These are phyloP conservation scores for Cordyceps militaris DNA, from an alignment of 2,329 filamentous ascomycete species.

Conservation along the genomic window DNA sequence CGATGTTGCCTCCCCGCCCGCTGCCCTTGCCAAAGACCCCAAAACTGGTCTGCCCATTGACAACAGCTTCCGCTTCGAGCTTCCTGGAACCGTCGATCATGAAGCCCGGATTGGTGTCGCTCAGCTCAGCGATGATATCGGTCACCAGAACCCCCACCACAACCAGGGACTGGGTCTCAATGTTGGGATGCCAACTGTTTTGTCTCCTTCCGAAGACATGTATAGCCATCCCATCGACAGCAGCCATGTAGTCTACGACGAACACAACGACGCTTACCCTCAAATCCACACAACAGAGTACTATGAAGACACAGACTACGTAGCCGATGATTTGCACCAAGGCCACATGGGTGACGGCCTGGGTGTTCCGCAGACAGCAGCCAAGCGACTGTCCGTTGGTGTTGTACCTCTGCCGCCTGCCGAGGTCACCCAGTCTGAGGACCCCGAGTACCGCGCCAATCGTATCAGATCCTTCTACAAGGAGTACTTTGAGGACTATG, in stretches of 20 bases:
- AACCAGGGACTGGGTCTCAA: constrained; percentile 29
- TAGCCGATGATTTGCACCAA: constrained; percentile 15
- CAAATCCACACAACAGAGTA: constrained; percentile 27
- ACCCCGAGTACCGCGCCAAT: constrained; percentile 90
- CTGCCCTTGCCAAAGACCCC: constrained; percentile 24
- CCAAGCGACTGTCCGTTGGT: constrained; percentile 57
- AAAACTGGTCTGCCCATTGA: constrained; percentile 18
- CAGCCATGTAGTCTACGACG: constrained; percentile 14
- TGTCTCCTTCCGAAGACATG: constrained; percentile 17
- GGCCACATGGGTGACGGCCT: constrained; percentile 31
- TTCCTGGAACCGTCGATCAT: constrained; percentile 12
- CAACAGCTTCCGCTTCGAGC: constrained; percentile 13
- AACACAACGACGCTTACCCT: constrained; percentile 18
- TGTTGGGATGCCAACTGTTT: constrained; percentile 26
- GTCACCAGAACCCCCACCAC: constrained; percentile 21
- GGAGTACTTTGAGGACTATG: constrained; percentile 93
- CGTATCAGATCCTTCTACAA: constrained; percentile 98
- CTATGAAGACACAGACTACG: constrained; percentile 26
- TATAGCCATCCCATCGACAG: constrained; percentile 13
- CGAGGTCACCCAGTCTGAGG: constrained; percentile 71
- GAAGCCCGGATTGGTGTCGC: constrained; percentile 13
- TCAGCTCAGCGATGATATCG: constrained; percentile 15
- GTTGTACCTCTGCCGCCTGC: constrained; percentile 84
- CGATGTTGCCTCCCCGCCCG: constrained; percentile 24
- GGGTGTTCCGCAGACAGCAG: constrained; percentile 47